Percentiles rank a stretch among this genome's conserved stretches.
These are phyloP conservation scores for Botrytis elliptica DNA, from an alignment of 2,329 filamentous ascomycete genomes.

Conservation along the genomic window DNA sequence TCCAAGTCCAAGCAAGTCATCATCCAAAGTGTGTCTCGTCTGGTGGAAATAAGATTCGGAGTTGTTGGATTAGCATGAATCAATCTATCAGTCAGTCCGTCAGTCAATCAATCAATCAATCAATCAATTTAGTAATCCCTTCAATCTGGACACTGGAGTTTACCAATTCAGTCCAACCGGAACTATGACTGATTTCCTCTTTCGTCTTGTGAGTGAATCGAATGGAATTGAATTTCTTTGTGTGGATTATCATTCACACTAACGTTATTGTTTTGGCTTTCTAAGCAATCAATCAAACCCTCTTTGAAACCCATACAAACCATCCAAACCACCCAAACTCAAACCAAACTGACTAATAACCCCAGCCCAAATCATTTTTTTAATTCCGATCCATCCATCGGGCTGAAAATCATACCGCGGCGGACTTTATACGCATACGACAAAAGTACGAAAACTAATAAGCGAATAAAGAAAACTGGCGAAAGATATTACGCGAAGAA, in stretches of 20 bases:
- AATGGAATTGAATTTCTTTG: background rate
- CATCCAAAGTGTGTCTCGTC: background rate
- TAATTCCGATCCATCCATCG: conserved; percentile 7
- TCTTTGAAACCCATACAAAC: too few relatives aligned
- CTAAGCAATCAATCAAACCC: background rate
- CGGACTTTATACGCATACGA: background rate
- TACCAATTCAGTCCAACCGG: background rate
- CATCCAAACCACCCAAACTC: background rate
- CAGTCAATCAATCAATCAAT: background rate
- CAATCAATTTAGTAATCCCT: background rate
- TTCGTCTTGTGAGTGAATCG: background rate
- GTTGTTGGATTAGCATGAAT: background rate
- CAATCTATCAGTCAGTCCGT: too few relatives aligned
- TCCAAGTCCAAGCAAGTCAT: background rate
- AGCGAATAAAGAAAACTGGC: background rate
- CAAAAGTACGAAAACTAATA: background rate
- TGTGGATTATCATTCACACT: too few relatives aligned
- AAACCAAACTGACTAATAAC: background rate
- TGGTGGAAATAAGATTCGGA: conserved; percentile 14
- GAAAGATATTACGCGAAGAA: background rate
- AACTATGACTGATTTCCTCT: background rate
- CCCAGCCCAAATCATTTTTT: background rate
- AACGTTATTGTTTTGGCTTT: background rate
- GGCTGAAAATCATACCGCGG: background rate
- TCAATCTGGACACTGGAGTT: background rate